Percentiles rank a stretch among this genome's conserved stretches.
Evolutionary conservation across 2,329 filamentous ascomycete genomes (phyloP).

Genomic region (Fusarium mangiferae): DNA sequence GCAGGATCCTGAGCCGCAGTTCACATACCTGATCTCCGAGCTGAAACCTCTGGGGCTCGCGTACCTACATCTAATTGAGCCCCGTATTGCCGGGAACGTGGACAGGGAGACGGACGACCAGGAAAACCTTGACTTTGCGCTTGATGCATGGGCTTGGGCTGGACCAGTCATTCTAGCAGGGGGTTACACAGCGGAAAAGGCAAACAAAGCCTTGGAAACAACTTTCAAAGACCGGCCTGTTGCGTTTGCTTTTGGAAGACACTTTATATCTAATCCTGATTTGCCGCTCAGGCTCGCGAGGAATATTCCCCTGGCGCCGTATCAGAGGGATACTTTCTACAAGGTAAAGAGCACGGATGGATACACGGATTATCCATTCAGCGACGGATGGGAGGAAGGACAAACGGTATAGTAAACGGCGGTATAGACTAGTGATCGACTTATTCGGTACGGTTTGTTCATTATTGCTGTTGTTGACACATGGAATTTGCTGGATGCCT

Average conservation of each 20-base stretch:
- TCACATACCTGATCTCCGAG: constrained; percentile 63
- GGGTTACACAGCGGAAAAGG: constrained; percentile 44
- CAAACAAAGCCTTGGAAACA: constrained; percentile 43
- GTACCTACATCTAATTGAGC: constrained; percentile 71
- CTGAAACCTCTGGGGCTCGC: constrained; percentile 65
- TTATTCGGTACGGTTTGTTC: fast-evolving
- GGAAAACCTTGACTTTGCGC: constrained; percentile 46
- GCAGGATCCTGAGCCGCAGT: constrained; percentile 68
- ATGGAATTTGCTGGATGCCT: neutral
- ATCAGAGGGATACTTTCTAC: constrained; percentile 45
- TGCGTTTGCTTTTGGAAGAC: constrained; percentile 46
- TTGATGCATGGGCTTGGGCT: constrained; percentile 43
- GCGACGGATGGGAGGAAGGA: neutral
- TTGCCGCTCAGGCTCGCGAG: constrained; percentile 35
- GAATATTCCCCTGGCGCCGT: constrained; percentile 34
- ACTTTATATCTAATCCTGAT: constrained; percentile 45
- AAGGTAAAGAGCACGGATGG: constrained; percentile 31
- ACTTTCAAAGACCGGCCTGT: constrained; percentile 42
- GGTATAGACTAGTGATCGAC: fast-evolving
- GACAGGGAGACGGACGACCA: constrained; percentile 51
- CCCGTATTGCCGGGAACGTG: constrained; percentile 57
- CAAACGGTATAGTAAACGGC: neutral
- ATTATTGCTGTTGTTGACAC: neutral
- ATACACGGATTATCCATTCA: constrained; percentile 43
- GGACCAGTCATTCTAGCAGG: constrained; percentile 49